Evolutionary conservation across 1,139 yeast genomes (phyloP), one percentile per base, ranked within the genome.

Genomic region (Candida tropicalis): DNA sequence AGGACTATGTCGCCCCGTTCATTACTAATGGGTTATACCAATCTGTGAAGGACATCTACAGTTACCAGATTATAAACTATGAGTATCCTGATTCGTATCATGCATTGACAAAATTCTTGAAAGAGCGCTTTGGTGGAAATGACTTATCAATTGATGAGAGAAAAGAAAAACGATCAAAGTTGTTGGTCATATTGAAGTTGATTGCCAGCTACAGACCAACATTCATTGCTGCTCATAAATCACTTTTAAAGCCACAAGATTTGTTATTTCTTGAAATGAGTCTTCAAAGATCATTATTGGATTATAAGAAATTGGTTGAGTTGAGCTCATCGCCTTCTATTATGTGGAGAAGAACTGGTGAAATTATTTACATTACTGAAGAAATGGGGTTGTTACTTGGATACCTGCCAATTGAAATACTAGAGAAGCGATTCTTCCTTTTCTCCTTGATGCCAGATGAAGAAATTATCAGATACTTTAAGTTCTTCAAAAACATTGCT

Each of bases 301-400:
- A 84, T 55, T 81, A 82, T 54, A 90, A 85, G 58, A 60, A 75
- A 37, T 67, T 81, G 18, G 77, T 82, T 27, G 79, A 84, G 20
- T 59, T 77, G 50, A 76, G 79, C 43, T 76, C 82, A 32, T 77
- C 85, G 1, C 91, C 91, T 2, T 81, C 89, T 3, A 80, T 84
- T 9, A 83, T 84, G 50, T 85, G 91, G 91, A 70, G 91, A 54
- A 67, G 91, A 36, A 82, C 91, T 0, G 90, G 91, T 5, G 91
- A 85, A 57, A 80, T 85, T 32, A 87, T 84, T 9, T 84, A 84
- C 12, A 76, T 84, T 20, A 81, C 87, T 6, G 81, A 82, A 48
- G 90, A 84, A 53, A 73, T 84, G 54, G 73, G 82, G 13, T 77
- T 82, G 12, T 64, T 85, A 48, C 73, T 87, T n/a, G 85, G 87